Evolutionary conservation across 768 basidiomycete genomes (phyloP).

Genomic region (Calvatia gigantea): DNA sequence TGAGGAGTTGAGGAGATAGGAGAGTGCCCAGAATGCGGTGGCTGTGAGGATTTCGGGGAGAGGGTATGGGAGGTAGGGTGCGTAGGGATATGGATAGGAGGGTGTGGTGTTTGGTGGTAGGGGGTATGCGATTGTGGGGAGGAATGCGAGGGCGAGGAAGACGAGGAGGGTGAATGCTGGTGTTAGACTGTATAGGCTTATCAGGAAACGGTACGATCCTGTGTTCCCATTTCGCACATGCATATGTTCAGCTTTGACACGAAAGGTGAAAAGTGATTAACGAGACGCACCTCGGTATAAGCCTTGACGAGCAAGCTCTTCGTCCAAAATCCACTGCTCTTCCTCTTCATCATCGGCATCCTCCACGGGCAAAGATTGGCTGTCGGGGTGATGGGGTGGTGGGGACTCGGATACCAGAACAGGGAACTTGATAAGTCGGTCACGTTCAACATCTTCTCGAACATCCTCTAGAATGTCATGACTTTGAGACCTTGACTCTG

Average conservation of each 20-base stretch:
- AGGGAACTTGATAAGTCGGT: not conserved
- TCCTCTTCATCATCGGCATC: constrained; percentile 34
- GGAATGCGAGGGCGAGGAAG: constrained; percentile 45
- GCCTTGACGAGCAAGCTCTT: constrained; percentile 28
- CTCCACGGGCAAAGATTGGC: constrained; percentile 18
- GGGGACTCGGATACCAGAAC: not conserved
- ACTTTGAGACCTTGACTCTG: not conserved
- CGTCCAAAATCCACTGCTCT: constrained; percentile 28
- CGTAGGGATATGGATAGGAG: constrained; percentile 32
- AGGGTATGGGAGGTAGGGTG: constrained; percentile 51
- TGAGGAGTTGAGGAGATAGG: constrained; percentile 42
- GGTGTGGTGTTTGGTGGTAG: constrained; percentile 20
- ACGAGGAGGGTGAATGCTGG: constrained; percentile 49
- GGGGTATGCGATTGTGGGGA: constrained; percentile 51
- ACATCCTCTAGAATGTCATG: not conserved
- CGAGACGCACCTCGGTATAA: constrained; percentile 28
- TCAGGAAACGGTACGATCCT: constrained; percentile 62
- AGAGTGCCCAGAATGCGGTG: constrained; percentile 56
- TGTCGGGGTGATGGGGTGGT: constrained; percentile 12
- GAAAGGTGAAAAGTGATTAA: not conserved
- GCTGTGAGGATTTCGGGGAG: constrained; percentile 63
- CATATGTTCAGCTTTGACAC: constrained; percentile 11
- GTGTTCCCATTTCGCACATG: not conserved
- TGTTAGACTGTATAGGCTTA: constrained; percentile 58
- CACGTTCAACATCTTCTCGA: not conserved